Percentiles rank a stretch among this genome's conserved stretches.
Evolutionary conservation across 1,139 yeast genomes (phyloP).

Genomic region (Geotrichum fermentans): DNA sequence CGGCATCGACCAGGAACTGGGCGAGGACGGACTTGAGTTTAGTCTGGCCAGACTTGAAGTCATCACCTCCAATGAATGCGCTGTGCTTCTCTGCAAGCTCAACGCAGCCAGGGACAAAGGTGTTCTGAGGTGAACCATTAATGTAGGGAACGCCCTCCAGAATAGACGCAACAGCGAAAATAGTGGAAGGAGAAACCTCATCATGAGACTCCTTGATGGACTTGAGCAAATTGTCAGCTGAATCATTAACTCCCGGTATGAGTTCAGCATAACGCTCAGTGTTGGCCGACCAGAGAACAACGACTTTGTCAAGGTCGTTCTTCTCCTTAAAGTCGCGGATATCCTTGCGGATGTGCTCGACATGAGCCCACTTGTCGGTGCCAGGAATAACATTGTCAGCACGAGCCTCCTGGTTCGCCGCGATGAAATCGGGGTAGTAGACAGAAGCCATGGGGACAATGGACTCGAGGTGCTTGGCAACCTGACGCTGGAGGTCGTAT

Average conservation of each 20-base stretch:
- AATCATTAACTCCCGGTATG: conserved; percentile 77
- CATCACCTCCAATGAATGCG: conserved; percentile 91
- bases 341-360: conserved; percentile 79
- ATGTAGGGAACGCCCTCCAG: conserved; percentile 84
- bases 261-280: conserved; percentile 89
- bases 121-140: conserved; percentile 96
- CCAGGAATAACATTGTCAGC: conserved; percentile 81
- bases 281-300: conserved; percentile 95
- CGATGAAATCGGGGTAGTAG: conserved; percentile 94
- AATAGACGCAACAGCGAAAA: conserved; percentile 89
- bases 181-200: conserved; percentile 85
- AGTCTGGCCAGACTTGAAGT: conserved; percentile 95
- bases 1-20: conserved; percentile 93
- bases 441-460: conserved; percentile 75
- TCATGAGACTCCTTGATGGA: conserved; percentile 73
- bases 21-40: conserved; percentile 92
- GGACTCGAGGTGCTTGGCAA: conserved; percentile 59
- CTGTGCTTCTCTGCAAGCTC: conserved; percentile 78
- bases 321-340: conserved; percentile 70
- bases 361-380: conserved; percentile 80
- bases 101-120: conserved; percentile 91
- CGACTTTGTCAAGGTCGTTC: conserved; percentile 76
- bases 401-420: conserved; percentile 87
- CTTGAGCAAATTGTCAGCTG: conserved; percentile 70
- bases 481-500: conserved; percentile 73